phyloP scores from a whole-genome alignment of 164 flowering plant species.

The Vitis labrusca region DNA sequence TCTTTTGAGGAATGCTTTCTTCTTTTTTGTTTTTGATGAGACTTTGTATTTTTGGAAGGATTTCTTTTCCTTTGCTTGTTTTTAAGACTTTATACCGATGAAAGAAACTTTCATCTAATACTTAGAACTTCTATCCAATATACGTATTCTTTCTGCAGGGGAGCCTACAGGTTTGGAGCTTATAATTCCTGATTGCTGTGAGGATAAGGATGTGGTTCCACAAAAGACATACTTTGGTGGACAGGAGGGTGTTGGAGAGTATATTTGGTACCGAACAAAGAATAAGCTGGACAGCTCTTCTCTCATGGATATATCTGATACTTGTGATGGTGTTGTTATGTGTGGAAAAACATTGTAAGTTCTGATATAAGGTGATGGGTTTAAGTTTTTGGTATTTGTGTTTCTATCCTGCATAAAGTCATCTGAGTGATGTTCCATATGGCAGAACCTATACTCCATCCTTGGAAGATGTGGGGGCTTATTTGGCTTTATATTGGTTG shows the following conservation, averaged over 20 bases:
- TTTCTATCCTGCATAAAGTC: not conserved
- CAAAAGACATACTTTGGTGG: conserved; percentile 84
- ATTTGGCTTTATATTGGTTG: conserved; percentile 79
- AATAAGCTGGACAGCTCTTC: conserved; percentile 53
- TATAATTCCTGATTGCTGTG: conserved; percentile 65
- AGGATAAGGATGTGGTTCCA: conserved; percentile 69
- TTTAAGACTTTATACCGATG: not conserved
- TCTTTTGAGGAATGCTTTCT: too few relatives aligned
- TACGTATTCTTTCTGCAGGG: conserved; percentile 41
- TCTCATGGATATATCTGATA: conserved; percentile 40
- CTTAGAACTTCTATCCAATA: not conserved
- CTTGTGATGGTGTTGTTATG: conserved; percentile 37
- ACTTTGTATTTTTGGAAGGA: not conserved
- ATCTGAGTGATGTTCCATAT: conserved; percentile 8
- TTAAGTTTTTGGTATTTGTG: not conserved
- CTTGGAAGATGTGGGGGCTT: conserved; percentile 87
- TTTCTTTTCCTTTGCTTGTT: not conserved
- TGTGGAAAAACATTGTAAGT: conserved; percentile 73
- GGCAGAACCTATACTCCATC: conserved; percentile 77
- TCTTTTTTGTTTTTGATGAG: too few relatives aligned
- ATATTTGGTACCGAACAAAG: conserved; percentile 71
- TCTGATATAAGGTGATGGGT: not conserved
- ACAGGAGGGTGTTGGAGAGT: conserved; percentile 79
- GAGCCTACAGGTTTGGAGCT: conserved; percentile 84
- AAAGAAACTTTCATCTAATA: not conserved